A percentile compares a stretch with the other conserved stretches of the same genome.
Conservation (phyloP, 257 asterid genomes). For the Parsonsia alboflavescens region DNA sequence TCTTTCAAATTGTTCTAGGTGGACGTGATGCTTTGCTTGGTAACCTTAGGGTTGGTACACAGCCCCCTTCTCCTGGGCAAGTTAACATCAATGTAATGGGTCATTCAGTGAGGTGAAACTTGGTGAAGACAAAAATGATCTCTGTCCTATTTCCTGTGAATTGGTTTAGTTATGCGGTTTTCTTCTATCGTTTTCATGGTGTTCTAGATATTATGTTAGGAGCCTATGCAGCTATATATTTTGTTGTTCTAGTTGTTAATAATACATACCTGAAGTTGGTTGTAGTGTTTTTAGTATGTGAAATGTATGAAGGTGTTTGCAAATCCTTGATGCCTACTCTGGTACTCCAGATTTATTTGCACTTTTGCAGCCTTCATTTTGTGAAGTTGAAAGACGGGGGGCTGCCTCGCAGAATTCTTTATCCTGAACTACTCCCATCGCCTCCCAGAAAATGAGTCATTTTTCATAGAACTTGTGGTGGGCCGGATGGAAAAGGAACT, state of each 20-base stretch:
- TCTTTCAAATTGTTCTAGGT: conserved; percentile 60
- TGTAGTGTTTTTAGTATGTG: conserved; percentile 22
- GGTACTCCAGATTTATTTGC: too few relatives aligned
- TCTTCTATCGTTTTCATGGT: conserved; percentile 23
- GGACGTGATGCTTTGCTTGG: conserved; percentile 76
- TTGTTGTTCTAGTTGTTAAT: conserved; percentile 17
- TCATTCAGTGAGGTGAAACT: conserved; percentile 40
- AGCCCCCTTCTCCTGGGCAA: conserved; percentile 16
- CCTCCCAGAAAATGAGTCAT: too few relatives aligned
- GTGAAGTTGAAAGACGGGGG: too few relatives aligned
- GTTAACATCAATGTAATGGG: conserved; percentile 30
- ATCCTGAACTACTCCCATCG: too few relatives aligned
- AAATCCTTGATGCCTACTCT: too few relatives aligned
- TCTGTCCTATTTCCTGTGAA: conserved; percentile 21
- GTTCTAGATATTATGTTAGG: conserved; percentile 18
- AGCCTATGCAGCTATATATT: background rate
- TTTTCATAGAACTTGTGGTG: too few relatives aligned
- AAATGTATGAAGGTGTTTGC: background rate
- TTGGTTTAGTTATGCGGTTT: conserved; percentile 19
- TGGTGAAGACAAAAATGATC: conserved; percentile 8
- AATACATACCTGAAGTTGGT: conserved; percentile 18
- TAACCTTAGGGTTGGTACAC: conserved; percentile 63
- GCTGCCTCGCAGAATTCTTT: too few relatives aligned
- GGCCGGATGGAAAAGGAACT: too few relatives aligned
- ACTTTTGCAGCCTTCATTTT: too few relatives aligned